These are phyloP conservation scores for Combretum micranthum DNA, from an alignment of 345 rosid species.

Conservation along the genomic window DNA sequence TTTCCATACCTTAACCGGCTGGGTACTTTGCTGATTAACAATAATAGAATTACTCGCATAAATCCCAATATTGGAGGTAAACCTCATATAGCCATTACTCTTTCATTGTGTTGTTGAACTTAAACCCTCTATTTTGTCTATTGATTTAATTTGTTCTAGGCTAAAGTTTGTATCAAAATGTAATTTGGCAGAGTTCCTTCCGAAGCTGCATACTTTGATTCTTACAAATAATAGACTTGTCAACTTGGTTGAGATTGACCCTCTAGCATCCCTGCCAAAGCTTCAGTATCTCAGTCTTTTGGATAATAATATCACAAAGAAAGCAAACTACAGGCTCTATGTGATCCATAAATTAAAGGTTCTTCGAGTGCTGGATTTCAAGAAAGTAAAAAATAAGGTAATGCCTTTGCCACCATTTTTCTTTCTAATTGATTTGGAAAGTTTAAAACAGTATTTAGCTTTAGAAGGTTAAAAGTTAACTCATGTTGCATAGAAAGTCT, in stretches of 20 bases:
- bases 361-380: slow-evolving; percentile 89
- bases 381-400: slow-evolving; percentile 90
- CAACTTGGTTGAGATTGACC: slow-evolving; percentile 95
- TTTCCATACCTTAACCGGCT: slow-evolving; percentile 79
- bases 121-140: background rate
- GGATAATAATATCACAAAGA: slow-evolving; percentile 89
- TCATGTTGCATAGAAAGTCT: too few relatives aligned
- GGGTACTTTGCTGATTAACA: slow-evolving; percentile 84
- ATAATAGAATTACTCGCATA: slow-evolving; percentile 90
- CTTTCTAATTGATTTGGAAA: background rate
- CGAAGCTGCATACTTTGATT: slow-evolving; percentile 79
- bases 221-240: slow-evolving; percentile 97
- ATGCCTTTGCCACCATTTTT: slow-evolving; percentile 10
- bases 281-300: slow-evolving; percentile 85
- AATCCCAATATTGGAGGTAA: slow-evolving; percentile 88
- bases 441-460: too few relatives aligned
- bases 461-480: too few relatives aligned
- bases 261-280: slow-evolving; percentile 77
- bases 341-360: slow-evolving; percentile 83
- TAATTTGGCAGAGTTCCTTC: slow-evolving; percentile 62
- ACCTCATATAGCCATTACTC: background rate
- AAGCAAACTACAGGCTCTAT: slow-evolving; percentile 85
- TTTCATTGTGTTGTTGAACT: background rate
- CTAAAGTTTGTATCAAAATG: background rate
- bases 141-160: too few relatives aligned